phyloP scores from a whole-genome alignment of 768 basidiomycete genomes.

The Postia placenta region DNA sequence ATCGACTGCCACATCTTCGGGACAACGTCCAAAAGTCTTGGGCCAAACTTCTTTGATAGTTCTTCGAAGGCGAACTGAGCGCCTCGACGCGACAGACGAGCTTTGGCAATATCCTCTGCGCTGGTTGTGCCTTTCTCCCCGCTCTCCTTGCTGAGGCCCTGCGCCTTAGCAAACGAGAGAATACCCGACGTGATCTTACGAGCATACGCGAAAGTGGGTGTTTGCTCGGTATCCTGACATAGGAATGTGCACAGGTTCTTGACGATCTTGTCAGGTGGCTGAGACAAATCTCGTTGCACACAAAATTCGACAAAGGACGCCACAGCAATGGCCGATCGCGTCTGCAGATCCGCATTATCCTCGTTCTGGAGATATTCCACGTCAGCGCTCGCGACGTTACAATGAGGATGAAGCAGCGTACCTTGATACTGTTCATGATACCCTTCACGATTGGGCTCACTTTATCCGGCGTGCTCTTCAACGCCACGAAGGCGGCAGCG shows the following conservation, averaged over 20 bases:
- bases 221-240: conserved; percentile 85
- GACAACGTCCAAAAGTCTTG: conserved; percentile 65
- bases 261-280: conserved; percentile 93
- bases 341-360: conserved; percentile 83
- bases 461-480: conserved; percentile 83
- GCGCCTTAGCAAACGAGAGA: conserved; percentile 56
- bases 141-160: conserved; percentile 31
- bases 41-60: conserved; percentile 72
- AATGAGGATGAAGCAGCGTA: conserved; percentile 26
- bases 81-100: conserved; percentile 76
- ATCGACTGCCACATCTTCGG: conserved; percentile 96
- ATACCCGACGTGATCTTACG: conserved; percentile 65
- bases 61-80: conserved; percentile 78
- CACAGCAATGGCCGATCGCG: conserved; percentile 79
- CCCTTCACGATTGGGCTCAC: conserved; percentile 95
- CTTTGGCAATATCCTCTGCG: conserved; percentile 52
- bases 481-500: conserved; percentile 86
- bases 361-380: conserved; percentile 53
- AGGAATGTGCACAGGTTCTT: conserved; percentile 96
- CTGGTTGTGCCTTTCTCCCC: conserved; percentile 39
- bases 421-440: conserved; percentile 97
- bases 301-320: conserved; percentile 88
- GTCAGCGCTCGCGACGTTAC: neutral
- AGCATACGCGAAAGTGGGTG: conserved; percentile 78
- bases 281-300: conserved; percentile 59